Base-by-base conservation (phyloP, 345 rosid species). In the Citropsis articulata region DNA sequence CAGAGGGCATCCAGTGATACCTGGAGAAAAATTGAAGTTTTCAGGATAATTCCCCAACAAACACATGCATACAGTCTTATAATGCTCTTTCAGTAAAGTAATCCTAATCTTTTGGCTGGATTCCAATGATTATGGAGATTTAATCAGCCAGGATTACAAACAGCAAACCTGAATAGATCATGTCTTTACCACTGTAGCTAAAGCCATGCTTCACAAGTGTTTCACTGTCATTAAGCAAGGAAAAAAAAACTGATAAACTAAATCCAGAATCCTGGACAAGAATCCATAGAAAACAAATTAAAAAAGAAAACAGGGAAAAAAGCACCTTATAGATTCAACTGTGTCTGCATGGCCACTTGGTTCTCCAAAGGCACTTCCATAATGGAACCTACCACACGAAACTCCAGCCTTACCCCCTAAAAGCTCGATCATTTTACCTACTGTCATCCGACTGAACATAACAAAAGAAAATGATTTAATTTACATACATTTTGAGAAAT, bases 331-430 rank as follows among this genome's bases (percentile, higher is more conserved):
- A 68, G 82, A 69, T 64, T 90, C 98, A 72, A 96, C 98, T 66
- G 45, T 88, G 87, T 96, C 95, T 42, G 99, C 98, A 87, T 92
- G 97, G 79, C 99, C 98, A 81, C 98, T 86, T 77, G 90, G 89
- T 85, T 96, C 97, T 50, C 99, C 98, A 85, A 94, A 94, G 64
- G 99, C 99, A 82, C 98, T 96, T 69, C 99, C 99, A 84, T 94
- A 94, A 82, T 92, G 97, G 83, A 86, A 92, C 84, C 88, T 88
- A 71, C 97, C 98, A 27, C 89, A 87, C 6, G 94, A 91, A 75
- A 92, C 97, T 76, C 97, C 98, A 72, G 98, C 97, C 83, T 96
- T 96, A 80, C 99, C 82, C 53, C 97, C 99, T 75, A 94, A 91
- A 80, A 96, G 99, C 88, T 96, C 99, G 80, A 94, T 88, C 99